Evolutionary conservation across 305 asterid species (phyloP), one percentile per base, ranked within the genome.

Genomic region (Salvia sclarea): DNA sequence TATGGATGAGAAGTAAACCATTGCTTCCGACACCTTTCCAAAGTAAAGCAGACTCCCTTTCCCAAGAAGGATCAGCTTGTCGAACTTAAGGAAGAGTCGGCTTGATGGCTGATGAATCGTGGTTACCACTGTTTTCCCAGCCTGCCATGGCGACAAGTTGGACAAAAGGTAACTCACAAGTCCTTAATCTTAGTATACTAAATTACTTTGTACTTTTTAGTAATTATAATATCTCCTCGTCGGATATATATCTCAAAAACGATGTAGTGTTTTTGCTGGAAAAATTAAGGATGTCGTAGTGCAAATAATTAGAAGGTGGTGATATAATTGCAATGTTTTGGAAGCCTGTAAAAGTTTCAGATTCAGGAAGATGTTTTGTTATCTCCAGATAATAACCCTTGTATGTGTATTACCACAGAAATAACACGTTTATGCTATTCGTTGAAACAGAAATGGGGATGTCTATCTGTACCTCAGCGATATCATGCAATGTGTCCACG

Each of bases 61-160:
- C 4, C 97, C 94, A 6, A 89, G 86, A 47, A 95, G 95, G 61
- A 91, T 85, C 81, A 95, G 72, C 78, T 95, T 95, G 78, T 95
- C 91, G 11, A 95, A 95, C 79, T 89, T 95, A 40, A 89, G 92
- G 85, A 95, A 91, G 11, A 95, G 92, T 47, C 99, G 73, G 81
- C 98, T 95, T 5, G 98, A 95, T 1, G 99, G 99, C 82, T 95
- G 99, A 77, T 95, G 98, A 76, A 95, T 95, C 38, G 99, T 89
- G 0, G 97, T 95, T 54, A 95, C 73, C 77, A 95, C 97, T 3
- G 98, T 91, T 79, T 95, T 95, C 3, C 98, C 98, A 24, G 83
- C 86, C 96, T 92, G 90, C 60, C 59, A 54, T 37, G 66, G 38
- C 24, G 16, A 53, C 13, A 21, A 48, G n/a, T 64, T 35, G 31